Evolutionary conservation across 2,329 filamentous ascomycete species (phyloP), one percentile per base, ranked within the genome.

Genomic region (Aureobasidium sp.): DNA sequence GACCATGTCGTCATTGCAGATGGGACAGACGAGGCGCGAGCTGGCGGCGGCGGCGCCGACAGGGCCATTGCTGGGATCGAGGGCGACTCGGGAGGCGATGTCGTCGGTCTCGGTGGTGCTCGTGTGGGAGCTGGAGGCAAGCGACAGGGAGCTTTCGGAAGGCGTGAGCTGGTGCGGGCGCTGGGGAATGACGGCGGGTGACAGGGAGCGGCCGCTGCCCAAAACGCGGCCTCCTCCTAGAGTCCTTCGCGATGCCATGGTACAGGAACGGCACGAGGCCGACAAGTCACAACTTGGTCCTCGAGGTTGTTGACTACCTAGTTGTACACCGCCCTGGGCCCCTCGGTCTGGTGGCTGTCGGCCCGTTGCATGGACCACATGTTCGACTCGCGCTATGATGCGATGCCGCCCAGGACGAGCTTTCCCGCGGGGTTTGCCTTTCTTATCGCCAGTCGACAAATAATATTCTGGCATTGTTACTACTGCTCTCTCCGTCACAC

Each of bases 1-100:
- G 47, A 94, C 91, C 94, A 99, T 99, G 75, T 97, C 92, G 77
- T 97, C 95, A 68, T 87, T 91, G 76, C 94, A 99, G 72, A 99
- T 99, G n/a, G 94, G 94, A 74, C 94, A 99, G 61, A 93, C 85
- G 63, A 99, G 85, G 74, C 84, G 84, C 66, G 84, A 84, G 67
- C 82, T 84, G 61, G 84, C 78, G 58, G 84, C 82, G 53, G 77
- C 80, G 65, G 82, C 81, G 25, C 57, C 57, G 37, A 61, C 57
- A 64, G 79, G 81, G 58, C 82, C 79, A 20, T 81, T 78, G 69
- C 79, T 76, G 44, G 80, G 79, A 45, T 84, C 83, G 56, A 94
- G 77, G 61, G 88, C 91, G 69, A 97, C 87, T 70, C 89, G 88
- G 61, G 91, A 90, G 41, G 85, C 84, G 59, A 97, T 83, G 71